Percentiles rank a stretch among this genome's conserved stretches.
Evolutionary conservation across 73 alveolate species (phyloP).

Genomic region (Uronychia binucleata): DNA sequence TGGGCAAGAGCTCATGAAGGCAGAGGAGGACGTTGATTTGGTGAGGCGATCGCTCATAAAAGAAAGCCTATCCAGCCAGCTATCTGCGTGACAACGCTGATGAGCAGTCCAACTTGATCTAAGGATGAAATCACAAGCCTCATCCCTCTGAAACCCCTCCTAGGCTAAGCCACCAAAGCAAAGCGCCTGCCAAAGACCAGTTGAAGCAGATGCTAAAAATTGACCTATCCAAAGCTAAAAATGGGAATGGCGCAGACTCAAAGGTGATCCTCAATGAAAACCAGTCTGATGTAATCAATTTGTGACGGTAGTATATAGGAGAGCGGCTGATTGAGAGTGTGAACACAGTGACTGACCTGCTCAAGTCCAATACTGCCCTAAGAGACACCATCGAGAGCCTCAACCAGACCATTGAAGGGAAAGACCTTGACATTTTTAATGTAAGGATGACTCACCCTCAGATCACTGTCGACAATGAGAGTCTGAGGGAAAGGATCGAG

Average conservation of each 20-base stretch:
- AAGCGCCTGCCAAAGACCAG: not conserved
- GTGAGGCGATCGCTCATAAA: not conserved
- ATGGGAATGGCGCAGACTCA: not conserved
- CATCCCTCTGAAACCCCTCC: not conserved
- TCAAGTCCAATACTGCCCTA: slow-evolving; percentile 48
- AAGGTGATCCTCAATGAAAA: not conserved
- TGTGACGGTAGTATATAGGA: not conserved
- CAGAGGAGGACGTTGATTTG: not conserved
- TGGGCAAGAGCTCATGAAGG: not conserved
- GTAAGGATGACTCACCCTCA: slow-evolving; percentile 13
- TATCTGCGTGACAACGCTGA: not conserved
- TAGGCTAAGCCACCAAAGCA: not conserved
- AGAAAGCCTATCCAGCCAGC: slow-evolving; percentile 3
- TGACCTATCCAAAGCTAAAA: slow-evolving; percentile 7
- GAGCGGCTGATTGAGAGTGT: slow-evolving; percentile 46
- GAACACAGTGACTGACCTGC: slow-evolving; percentile 51
- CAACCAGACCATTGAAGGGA: slow-evolving; percentile 5
- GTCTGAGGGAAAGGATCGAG: slow-evolving; percentile 33
- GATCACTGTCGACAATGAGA: slow-evolving; percentile 29
- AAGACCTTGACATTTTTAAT: slow-evolving; percentile 1
- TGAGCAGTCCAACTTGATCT: not conserved
- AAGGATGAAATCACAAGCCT: not conserved
- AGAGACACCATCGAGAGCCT: slow-evolving; percentile 45
- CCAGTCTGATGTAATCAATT: not conserved
- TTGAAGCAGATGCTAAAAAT: slow-evolving; percentile 1